A percentile compares a stretch with the other conserved stretches of the same genome.
phyloP scores from a whole-genome alignment of 129 eudicot genomes.

The Ambrosia artemisiifolia region DNA sequence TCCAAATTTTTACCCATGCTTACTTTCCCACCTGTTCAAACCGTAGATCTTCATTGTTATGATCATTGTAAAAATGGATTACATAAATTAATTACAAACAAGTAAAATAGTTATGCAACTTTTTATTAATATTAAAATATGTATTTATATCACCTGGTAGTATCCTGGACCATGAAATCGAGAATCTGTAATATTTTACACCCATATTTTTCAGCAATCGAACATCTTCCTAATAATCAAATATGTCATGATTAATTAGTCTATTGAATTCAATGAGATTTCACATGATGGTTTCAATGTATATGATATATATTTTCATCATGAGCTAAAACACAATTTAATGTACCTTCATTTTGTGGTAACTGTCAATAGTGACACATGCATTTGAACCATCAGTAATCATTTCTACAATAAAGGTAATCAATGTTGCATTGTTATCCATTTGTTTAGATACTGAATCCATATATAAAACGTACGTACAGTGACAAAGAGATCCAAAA shows the following conservation, averaged over 20 bases:
- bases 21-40: conserved; percentile 34
- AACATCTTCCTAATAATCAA: conserved; percentile 37
- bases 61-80: no score
- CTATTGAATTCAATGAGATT: no score
- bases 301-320: no score
- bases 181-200: no score
- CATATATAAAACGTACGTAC: no score
- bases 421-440: background rate
- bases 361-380: conserved; percentile 22
- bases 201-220: background rate
- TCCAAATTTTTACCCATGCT: conserved; percentile 32
- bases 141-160: background rate
- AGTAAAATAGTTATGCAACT: no score
- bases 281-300: no score
- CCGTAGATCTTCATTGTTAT: background rate
- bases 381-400: conserved; percentile 12
- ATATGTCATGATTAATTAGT: background rate
- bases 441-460: background rate
- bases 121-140: no score
- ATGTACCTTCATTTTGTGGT: conserved; percentile 18
- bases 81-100: no score
- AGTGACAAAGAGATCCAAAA: background rate
- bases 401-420: background rate
- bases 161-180: no score
- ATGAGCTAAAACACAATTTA: no score